Percentiles rank a stretch among this genome's conserved stretches.
Evolutionary conservation across 1,284 basidiomycete species (phyloP).

Genomic region (Schizopora paradoxa): DNA sequence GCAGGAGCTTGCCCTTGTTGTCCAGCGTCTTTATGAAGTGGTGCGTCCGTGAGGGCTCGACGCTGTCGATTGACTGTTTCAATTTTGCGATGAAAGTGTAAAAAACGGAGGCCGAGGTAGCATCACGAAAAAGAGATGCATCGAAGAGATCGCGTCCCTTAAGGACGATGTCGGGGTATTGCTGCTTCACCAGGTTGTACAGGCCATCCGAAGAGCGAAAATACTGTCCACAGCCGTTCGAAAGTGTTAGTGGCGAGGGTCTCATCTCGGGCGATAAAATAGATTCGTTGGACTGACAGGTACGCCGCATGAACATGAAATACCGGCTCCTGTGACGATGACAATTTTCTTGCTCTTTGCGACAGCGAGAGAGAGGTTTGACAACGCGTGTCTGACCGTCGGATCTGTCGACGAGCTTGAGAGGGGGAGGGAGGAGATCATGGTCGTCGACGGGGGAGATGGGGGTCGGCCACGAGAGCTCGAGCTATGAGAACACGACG

Average conservation of each 20-base stretch:
- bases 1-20: slow-evolving; percentile 75
- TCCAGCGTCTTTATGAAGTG: slow-evolving; percentile 84
- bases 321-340: slow-evolving; percentile 87
- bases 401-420: slow-evolving; percentile 40
- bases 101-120: slow-evolving; percentile 84
- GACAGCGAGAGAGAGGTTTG: slow-evolving; percentile 67
- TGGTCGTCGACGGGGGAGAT: slow-evolving; percentile 27
- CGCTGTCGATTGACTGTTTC: slow-evolving; percentile 74
- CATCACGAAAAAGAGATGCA: slow-evolving; percentile 78
- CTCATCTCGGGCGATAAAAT: neutral
- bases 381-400: slow-evolving; percentile 51
- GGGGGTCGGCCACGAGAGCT: too few relatives aligned
- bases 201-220: slow-evolving; percentile 87
- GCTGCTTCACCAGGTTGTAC: slow-evolving; percentile 81
- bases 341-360: slow-evolving; percentile 82
- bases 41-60: slow-evolving; percentile 83
- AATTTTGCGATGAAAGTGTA: slow-evolving; percentile 93
- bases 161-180: slow-evolving; percentile 77
- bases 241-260: neutral
- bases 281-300: slow-evolving; percentile 79
- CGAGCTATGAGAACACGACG: too few relatives aligned
- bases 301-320: slow-evolving; percentile 90
- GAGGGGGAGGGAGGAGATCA: slow-evolving; percentile 57
- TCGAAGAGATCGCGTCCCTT: slow-evolving; percentile 91
- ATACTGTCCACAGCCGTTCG: slow-evolving; percentile 49